Percentiles rank a stretch among this genome's conserved stretches.
Evolutionary conservation across 1,139 yeast species (phyloP).

Genomic region (Suhomyces bribrorum): DNA sequence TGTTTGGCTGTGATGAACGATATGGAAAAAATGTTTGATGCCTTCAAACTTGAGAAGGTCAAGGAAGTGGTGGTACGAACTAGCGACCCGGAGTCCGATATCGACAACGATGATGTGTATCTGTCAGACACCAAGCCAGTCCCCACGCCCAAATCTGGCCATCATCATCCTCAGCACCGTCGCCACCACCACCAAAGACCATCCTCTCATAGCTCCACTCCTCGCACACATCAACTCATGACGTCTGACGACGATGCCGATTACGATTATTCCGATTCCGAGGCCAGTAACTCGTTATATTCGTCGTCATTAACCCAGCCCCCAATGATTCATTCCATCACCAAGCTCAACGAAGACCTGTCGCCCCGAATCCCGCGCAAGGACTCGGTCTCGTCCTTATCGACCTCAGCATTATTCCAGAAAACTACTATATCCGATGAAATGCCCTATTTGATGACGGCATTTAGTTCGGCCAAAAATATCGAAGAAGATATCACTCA

Average conservation of each 20-base stretch:
- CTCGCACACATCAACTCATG: conserved; percentile 9
- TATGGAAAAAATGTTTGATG: conserved; percentile 64
- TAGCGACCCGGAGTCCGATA: conserved; percentile 1
- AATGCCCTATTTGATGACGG: conserved; percentile 56
- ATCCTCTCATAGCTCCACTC: conserved; percentile 11
- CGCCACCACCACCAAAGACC: conserved; percentile 5
- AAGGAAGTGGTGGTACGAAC: conserved; percentile 18
- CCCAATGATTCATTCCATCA: conserved; percentile 47
- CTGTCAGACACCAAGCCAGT: not conserved
- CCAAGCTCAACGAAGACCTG: conserved; percentile 20
- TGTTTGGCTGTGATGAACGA: conserved; percentile 61
- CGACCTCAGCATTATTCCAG: conserved; percentile 33
- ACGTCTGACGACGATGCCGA: conserved; percentile 18
- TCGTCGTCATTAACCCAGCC: conserved; percentile 31
- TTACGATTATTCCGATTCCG: conserved; percentile 33
- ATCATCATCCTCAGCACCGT: not conserved
- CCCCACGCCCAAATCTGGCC: not conserved
- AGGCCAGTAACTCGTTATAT: conserved; percentile 30
- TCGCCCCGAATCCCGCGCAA: conserved; percentile 20
- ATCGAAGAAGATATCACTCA: conserved; percentile 52
- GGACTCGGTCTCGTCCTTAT: conserved; percentile 32
- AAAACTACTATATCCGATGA: conserved; percentile 55
- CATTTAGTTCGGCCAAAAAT: conserved; percentile 55
- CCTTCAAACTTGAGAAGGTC: conserved; percentile 40
- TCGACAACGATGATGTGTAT: conserved; percentile 1